A percentile compares a stretch with the other conserved stretches of the same genome.
Evolutionary conservation across 352 stramenopile species (phyloP).

Genomic region (Pythium insidiosum): DNA sequence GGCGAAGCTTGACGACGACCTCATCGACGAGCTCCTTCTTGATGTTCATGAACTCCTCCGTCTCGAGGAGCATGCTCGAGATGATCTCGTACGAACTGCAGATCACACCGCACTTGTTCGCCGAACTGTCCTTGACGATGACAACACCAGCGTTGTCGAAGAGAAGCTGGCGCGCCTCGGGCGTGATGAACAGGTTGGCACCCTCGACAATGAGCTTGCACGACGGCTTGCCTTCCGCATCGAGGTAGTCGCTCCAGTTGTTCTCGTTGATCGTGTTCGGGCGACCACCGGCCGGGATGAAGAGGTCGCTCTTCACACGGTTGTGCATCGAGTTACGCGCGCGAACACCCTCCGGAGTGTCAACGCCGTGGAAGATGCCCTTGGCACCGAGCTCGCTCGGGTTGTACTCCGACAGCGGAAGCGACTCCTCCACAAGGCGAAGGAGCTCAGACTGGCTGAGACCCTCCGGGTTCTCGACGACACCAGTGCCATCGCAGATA

Average conservation of each 20-base stretch:
- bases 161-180: conserved; percentile 82
- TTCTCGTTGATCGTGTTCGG: conserved; percentile 85
- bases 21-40: conserved; percentile 92
- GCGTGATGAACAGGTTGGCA: conserved; percentile 84
- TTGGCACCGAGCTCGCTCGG: conserved; percentile 33
- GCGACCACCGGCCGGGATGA: conserved; percentile 74
- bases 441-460: conserved; percentile 93
- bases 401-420: conserved; percentile 84
- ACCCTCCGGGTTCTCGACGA: conserved; percentile 93
- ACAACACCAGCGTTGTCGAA: conserved; percentile 94
- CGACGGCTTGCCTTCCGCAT: conserved; percentile 62
- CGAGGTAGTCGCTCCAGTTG: conserved; percentile 73
- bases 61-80: conserved; percentile 93
- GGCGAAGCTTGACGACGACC: conserved; percentile 92
- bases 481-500: conserved; percentile 89
- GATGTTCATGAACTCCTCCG: conserved; percentile 94
- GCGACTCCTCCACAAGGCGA: conserved; percentile 87
- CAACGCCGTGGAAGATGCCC: conserved; percentile 81
- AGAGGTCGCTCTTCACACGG: conserved; percentile 83
- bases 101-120: conserved; percentile 84
- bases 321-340: conserved; percentile 98
- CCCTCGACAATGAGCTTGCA: conserved; percentile 78
- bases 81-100: conserved; percentile 85
- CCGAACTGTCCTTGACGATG: conserved; percentile 97
- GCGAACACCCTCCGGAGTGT: conserved; percentile 69